phyloP scores from a whole-genome alignment of 768 basidiomycete species.

The Phaffia tasmanica region DNA sequence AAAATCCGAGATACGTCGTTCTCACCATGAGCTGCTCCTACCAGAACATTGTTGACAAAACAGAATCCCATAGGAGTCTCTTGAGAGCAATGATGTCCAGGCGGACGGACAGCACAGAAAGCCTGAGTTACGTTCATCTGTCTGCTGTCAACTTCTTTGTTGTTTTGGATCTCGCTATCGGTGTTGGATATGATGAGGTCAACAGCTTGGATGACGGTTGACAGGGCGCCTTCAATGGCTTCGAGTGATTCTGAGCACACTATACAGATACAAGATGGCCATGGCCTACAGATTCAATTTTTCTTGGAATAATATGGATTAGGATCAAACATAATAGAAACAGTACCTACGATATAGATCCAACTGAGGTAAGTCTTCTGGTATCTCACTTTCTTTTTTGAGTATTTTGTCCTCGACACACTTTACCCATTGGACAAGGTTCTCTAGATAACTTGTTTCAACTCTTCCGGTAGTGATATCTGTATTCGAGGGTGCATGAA shows the following conservation, averaged over 20 bases:
- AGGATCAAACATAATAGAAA: not conserved
- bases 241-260: conserved; percentile 67
- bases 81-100: conserved; percentile 91
- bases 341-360: conserved; percentile 67
- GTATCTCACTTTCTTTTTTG: conserved; percentile 62
- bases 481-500: conserved; percentile 25
- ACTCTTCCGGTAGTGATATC: conserved; percentile 1
- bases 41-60: conserved; percentile 84
- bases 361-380: conserved; percentile 55
- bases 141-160: not conserved
- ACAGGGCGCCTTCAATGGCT: conserved; percentile 70
- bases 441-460: conserved; percentile 19
- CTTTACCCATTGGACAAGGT: conserved; percentile 43
- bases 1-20: not conserved
- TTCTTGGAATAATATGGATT: not conserved
- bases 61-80: conserved; percentile 86
- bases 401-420: conserved; percentile 55
- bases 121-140: conserved; percentile 38
- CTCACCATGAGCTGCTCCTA: conserved; percentile 81
- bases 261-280: not conserved
- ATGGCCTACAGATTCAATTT: conserved; percentile 31
- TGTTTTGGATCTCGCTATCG: not conserved
- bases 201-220: conserved; percentile 61
- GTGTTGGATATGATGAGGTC: conserved; percentile 45
- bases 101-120: conserved; percentile 78